These are phyloP conservation scores for Fusarium guadeloupense DNA, from an alignment of 2,329 filamentous ascomycete species.

Conservation along the genomic window DNA sequence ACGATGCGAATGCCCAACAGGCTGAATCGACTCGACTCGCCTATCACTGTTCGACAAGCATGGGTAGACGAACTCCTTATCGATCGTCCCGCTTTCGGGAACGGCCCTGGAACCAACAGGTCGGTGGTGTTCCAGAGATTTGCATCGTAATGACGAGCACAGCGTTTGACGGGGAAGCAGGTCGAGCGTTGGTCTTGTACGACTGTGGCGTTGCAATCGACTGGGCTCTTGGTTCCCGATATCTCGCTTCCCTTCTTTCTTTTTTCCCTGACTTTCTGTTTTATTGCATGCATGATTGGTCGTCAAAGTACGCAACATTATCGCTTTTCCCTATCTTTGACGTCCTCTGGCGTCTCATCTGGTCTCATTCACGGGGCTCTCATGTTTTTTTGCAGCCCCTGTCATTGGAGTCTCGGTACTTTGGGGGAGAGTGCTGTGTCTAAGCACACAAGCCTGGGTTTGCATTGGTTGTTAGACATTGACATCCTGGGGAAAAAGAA, in stretches of 20 bases:
- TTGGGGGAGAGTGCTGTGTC: background rate
- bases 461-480: conserved; percentile 26
- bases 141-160: conserved; percentile 14
- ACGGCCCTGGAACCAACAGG: conserved; percentile 2
- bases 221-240: conserved; percentile 3
- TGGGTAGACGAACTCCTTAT: conserved; percentile 21
- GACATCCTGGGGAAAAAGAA: conserved; percentile 1
- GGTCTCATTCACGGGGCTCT: background rate
- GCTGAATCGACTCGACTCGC: conserved; percentile 4
- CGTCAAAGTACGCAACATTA: conserved; percentile 13
- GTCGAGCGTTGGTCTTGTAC: conserved; percentile 35
- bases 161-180: conserved; percentile 29
- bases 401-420: conserved; percentile 15
- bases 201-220: conserved; percentile 21
- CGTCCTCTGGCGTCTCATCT: conserved; percentile 14
- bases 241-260: background rate
- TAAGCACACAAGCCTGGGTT: background rate
- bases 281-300: conserved; percentile 20
- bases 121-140: background rate
- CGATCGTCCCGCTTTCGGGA: conserved; percentile 11
- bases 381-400: background rate
- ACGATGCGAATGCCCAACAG: background rate
- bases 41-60: conserved; percentile 2
- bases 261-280: background rate
- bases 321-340: conserved; percentile 8